Base-by-base conservation (phyloP, 2,329 filamentous ascomycete genomes). In the Diaporthe australafricana region DNA sequence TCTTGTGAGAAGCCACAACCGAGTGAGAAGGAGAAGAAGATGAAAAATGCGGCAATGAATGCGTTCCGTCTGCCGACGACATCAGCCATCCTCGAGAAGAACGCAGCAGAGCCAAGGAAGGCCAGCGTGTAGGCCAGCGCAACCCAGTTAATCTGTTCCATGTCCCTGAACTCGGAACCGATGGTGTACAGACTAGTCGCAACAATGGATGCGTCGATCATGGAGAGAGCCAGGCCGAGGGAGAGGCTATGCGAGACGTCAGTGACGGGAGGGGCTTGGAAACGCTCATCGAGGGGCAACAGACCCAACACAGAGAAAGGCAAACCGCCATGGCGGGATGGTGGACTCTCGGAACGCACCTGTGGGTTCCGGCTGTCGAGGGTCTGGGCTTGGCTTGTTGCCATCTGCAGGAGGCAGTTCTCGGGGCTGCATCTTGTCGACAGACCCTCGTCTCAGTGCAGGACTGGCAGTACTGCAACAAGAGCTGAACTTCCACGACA, bases 141-240 rank as follows among this genome's bases (percentile, higher is more conserved):
- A 0, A 90, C 84, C 87, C 87, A 89, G 75, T 87, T 89, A 68
- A 88, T 82, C 4, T 75, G 76, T 14, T 81, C 78, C 3, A 87
- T 75, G 17, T 83, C 81, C 14, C 83, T 70, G 57, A 91, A 87
- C 5, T 91, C 87, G 20, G 76, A 77, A 1, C 85, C 86, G 57
- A 91, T 90, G n/a, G 82, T 82, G 75, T 87, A 87, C 12, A 91
- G 78, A 55, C 87, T 87, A 16, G 89, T 90, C 1, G 89, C 88
- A 1, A 91, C 86, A 47, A 91, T 90, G 4, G 88, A 88, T 1
- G 86, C 85, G 77, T 91, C 89, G n/a, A 90, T 78, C 75, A 90
- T 85, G 35, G 89, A 87, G 60, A 91, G 83, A 68, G 90, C 88
- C 0, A 91, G 82, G 3, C 88, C 88, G 7, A 86, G 78, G 25